Conservation (phyloP, 1,284 basidiomycete species). For the Cutaneotrichosporon cavernicola region DNA sequence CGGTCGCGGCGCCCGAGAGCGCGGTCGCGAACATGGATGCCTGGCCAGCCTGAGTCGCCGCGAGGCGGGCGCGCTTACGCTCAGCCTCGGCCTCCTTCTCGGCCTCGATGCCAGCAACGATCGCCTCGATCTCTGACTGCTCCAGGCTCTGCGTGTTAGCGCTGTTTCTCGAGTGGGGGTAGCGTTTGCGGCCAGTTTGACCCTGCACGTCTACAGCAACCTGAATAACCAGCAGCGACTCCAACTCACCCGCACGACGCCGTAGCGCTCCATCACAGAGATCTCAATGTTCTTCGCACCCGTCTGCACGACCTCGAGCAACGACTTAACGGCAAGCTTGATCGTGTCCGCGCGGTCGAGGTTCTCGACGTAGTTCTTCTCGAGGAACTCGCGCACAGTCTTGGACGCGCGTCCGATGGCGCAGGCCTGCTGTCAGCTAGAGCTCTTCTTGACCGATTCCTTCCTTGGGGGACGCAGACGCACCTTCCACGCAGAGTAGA, state of each 20-base stretch:
- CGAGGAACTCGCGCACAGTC: constrained; percentile 96
- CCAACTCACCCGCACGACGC: constrained; percentile 74
- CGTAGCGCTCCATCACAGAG: constrained; percentile 91
- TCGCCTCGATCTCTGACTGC: constrained; percentile 79
- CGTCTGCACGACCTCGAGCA: constrained; percentile 97
- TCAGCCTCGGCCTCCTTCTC: constrained; percentile 97
- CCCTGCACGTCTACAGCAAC: too few species aligned
- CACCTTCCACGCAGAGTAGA: constrained; percentile 98
- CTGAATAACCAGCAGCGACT: neutral
- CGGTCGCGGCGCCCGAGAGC: constrained; percentile 30
- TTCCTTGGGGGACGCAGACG: constrained; percentile 51
- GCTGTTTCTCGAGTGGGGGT: neutral
- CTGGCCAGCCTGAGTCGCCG: constrained; percentile 61
- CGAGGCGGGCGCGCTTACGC: constrained; percentile 71
- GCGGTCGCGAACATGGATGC: constrained; percentile 45
- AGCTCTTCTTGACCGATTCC: neutral
- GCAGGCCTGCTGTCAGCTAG: constrained; percentile 66
- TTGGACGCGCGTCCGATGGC: constrained; percentile 97
- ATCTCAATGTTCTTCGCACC: constrained; percentile 99
- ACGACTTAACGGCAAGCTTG: constrained; percentile 91
- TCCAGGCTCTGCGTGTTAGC: constrained; percentile 67
- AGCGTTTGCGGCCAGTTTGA: neutral
- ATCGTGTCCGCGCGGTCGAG: constrained; percentile 84
- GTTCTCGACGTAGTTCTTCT: constrained; percentile 96
- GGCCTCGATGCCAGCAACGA: constrained; percentile 85